Percentiles rank a stretch among this genome's conserved stretches.
phyloP scores from a whole-genome alignment of 192 early-diverging fungal species.

The Podila verticillata region DNA sequence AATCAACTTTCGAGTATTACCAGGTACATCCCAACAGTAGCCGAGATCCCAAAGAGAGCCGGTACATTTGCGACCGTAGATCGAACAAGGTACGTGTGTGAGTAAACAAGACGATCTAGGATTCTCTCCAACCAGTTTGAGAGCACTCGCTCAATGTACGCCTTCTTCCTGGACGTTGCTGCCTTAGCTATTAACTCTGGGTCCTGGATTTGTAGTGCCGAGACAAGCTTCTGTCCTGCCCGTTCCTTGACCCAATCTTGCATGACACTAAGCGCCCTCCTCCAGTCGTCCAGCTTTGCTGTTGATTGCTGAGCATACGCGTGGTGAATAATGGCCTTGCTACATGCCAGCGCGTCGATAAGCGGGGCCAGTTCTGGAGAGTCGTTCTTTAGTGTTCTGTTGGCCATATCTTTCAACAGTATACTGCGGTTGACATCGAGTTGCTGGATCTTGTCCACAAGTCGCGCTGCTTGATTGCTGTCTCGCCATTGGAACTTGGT shows the following conservation, averaged over 20 bases:
- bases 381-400: background rate
- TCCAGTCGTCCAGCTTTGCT: slow-evolving; percentile 15
- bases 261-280: slow-evolving; percentile 20
- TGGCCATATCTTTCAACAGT: slow-evolving; percentile 9
- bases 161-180: background rate
- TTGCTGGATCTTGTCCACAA: background rate
- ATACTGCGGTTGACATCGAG: background rate
- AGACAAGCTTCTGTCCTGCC: background rate
- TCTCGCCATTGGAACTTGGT: background rate
- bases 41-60: slow-evolving; percentile 18
- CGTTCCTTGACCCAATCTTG: slow-evolving; percentile 17
- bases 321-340: slow-evolving; percentile 21
- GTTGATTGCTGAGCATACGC: background rate
- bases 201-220: background rate
- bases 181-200: background rate
- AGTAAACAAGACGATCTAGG: slow-evolving; percentile 24
- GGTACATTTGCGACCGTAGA: slow-evolving; percentile 26
- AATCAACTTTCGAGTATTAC: slow-evolving; percentile 17
- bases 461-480: background rate
- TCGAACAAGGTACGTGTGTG: slow-evolving; percentile 37
- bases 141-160: slow-evolving; percentile 16
- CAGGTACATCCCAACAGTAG: slow-evolving; percentile 25
- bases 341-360: slow-evolving; percentile 29
- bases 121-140: slow-evolving; percentile 9
- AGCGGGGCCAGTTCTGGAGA: slow-evolving; percentile 9